Conservation (phyloP, 2,329 filamentous ascomycete species). For the Aureobasidium sp. region DNA sequence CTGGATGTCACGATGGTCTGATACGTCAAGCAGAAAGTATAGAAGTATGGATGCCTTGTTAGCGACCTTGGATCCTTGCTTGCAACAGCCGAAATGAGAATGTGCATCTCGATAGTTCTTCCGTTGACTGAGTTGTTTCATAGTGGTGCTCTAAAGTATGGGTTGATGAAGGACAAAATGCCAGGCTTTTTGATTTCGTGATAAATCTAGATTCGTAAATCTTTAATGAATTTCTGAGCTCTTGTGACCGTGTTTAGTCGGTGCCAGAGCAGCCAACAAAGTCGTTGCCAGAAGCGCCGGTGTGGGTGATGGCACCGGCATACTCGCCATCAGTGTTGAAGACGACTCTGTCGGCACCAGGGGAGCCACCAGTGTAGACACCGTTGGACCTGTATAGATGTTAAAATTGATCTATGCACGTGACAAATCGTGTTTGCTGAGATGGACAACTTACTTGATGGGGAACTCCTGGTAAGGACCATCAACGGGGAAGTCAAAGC, state of each 20-base stretch:
- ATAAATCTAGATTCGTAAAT: background rate
- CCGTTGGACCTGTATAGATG: conserved; percentile 6
- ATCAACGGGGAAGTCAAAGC: conserved; percentile 51
- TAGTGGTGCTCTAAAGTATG: no score
- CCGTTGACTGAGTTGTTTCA: no score
- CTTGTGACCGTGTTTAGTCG: conserved; percentile 18
- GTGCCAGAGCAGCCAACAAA: conserved; percentile 57
- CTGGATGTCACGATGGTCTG: no score
- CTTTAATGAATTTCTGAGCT: background rate
- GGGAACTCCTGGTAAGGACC: conserved; percentile 61
- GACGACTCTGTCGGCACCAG: conserved; percentile 60
- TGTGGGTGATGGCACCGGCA: conserved; percentile 63
- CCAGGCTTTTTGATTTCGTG: background rate
- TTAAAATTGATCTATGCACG: background rate
- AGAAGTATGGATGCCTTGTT: no score
- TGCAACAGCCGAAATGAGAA: background rate
- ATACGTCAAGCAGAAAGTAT: no score
- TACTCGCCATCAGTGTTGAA: conserved; percentile 52
- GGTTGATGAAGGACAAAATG: background rate
- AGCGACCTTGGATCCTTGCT: no score
- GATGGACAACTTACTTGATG: conserved; percentile 35
- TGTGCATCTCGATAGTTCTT: no score
- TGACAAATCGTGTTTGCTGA: no score
- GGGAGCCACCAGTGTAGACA: conserved; percentile 53
- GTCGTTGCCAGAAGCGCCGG: conserved; percentile 59